Evolutionary conservation across 2,329 filamentous ascomycete genomes (phyloP).

Genomic region (Talaromyces sp.): DNA sequence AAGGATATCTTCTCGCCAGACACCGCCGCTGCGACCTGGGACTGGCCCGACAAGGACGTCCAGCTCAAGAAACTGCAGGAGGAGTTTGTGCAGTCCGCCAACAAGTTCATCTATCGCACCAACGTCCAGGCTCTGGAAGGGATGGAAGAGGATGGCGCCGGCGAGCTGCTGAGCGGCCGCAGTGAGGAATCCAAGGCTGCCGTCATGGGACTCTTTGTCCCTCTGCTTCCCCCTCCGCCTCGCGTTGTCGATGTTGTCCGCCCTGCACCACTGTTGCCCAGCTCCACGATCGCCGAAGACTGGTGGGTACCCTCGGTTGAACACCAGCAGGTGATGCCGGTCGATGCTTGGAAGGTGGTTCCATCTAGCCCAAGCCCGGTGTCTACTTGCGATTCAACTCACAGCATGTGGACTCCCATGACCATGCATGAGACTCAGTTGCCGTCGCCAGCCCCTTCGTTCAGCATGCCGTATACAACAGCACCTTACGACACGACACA

Average conservation of each 20-base stretch:
- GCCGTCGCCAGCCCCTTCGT: slow-evolving; percentile 73
- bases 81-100: slow-evolving; percentile 91
- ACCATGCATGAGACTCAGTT: slow-evolving; percentile 67
- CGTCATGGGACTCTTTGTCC: slow-evolving; percentile 77
- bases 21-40: slow-evolving; percentile 80
- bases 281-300: slow-evolving; percentile 65
- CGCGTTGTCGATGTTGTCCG: slow-evolving; percentile 85
- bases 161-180: slow-evolving; percentile 85
- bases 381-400: slow-evolving; percentile 66
- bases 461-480: slow-evolving; percentile 71
- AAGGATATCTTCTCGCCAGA: slow-evolving; percentile 92
- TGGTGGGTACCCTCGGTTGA: slow-evolving; percentile 77
- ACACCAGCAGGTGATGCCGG: slow-evolving; percentile 53
- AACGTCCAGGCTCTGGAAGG: slow-evolving; percentile 86
- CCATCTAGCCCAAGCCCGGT: slow-evolving; percentile 77
- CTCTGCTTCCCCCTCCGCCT: slow-evolving; percentile 77
- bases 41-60: slow-evolving; percentile 94
- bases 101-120: slow-evolving; percentile 93
- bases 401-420: slow-evolving; percentile 75
- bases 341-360: slow-evolving; percentile 86
- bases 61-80: slow-evolving; percentile 97
- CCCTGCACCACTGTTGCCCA: slow-evolving; percentile 78
- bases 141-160: slow-evolving; percentile 90
- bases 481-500: slow-evolving; percentile 55
- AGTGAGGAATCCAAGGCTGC: slow-evolving; percentile 88